Percentiles rank a stretch among this genome's conserved stretches.
These are phyloP conservation scores for Fusarium luffae DNA, from an alignment of 2,329 filamentous ascomycete species.

Conservation along the genomic window DNA sequence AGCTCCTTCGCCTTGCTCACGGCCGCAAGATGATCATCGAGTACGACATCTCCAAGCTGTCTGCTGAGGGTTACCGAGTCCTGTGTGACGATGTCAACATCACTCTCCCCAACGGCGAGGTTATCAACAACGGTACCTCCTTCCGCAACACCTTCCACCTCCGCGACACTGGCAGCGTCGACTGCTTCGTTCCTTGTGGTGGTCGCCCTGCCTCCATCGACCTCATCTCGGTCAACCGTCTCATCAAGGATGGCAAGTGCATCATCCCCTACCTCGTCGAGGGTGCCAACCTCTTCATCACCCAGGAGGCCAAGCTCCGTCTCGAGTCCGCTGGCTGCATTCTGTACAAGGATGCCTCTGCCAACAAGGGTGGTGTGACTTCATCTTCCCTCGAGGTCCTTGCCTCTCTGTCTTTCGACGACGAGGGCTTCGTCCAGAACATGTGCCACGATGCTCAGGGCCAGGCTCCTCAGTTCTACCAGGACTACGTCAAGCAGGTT, in stretches of 20 bases:
- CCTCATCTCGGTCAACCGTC: slow-evolving; percentile 83
- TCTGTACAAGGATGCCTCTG: slow-evolving; percentile 96
- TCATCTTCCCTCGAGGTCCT: slow-evolving; percentile 97
- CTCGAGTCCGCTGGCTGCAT: slow-evolving; percentile 96
- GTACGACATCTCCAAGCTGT: slow-evolving; percentile 87
- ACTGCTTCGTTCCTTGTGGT: slow-evolving; percentile 95
- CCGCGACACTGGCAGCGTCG: slow-evolving; percentile 78
- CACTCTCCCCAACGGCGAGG: slow-evolving; percentile 86
- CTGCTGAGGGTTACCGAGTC: slow-evolving; percentile 87
- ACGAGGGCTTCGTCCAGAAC: slow-evolving; percentile 85
- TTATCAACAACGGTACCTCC: slow-evolving; percentile 87
- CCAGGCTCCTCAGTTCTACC: slow-evolving; percentile 88
- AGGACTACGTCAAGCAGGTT: slow-evolving; percentile 90
- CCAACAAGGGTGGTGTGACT: slow-evolving; percentile 98
- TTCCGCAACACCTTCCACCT: slow-evolving; percentile 99
- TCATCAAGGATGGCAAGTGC: slow-evolving; percentile 90
- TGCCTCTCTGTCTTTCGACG: slow-evolving; percentile 93
- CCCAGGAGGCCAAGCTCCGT: slow-evolving; percentile 95
- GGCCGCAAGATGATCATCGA: slow-evolving; percentile 88
- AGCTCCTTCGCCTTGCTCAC: slow-evolving; percentile 86
- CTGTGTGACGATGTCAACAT: slow-evolving; percentile 91
- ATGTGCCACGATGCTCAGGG: slow-evolving; percentile 87
- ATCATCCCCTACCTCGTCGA: slow-evolving; percentile 95
- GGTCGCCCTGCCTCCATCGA: slow-evolving; percentile 97
- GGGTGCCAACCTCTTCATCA: slow-evolving; percentile 98